Conservation (phyloP, 176 grass and related monocot species). For the Tuctoria greenei region DNA sequence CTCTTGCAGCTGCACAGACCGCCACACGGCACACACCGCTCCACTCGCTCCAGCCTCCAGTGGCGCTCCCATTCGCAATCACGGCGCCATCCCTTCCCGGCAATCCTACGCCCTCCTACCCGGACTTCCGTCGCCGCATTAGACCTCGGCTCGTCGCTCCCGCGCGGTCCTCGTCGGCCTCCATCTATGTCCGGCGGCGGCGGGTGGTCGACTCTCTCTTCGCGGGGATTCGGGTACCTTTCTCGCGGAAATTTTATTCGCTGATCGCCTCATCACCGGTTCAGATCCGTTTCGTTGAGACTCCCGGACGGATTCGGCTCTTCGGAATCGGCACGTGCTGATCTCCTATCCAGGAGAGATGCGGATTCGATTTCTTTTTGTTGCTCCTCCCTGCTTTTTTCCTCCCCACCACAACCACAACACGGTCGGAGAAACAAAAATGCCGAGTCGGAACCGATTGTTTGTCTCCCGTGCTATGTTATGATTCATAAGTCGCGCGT, state of each 20-base stretch:
- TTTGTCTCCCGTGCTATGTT: not conserved
- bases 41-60: not conserved
- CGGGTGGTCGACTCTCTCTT: constrained; percentile 1
- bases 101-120: not conserved
- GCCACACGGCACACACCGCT: not conserved
- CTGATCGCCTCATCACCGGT: not conserved
- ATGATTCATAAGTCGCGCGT: not conserved
- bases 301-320: not conserved
- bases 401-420: not conserved
- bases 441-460: constrained; percentile 7
- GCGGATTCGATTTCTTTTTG: not conserved
- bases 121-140: not conserved
- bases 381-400: not conserved
- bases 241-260: not conserved
- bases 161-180: not conserved
- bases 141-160: no score
- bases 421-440: not conserved
- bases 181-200: not conserved
- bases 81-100: not conserved
- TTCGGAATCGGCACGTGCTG: not conserved
- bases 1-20: not conserved
- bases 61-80: not conserved
- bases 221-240: constrained; percentile 30
- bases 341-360: not conserved
- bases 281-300: not conserved